Evolutionary conservation across 106 monocot genomes (phyloP).

Genomic region (Dioscorea alata): DNA sequence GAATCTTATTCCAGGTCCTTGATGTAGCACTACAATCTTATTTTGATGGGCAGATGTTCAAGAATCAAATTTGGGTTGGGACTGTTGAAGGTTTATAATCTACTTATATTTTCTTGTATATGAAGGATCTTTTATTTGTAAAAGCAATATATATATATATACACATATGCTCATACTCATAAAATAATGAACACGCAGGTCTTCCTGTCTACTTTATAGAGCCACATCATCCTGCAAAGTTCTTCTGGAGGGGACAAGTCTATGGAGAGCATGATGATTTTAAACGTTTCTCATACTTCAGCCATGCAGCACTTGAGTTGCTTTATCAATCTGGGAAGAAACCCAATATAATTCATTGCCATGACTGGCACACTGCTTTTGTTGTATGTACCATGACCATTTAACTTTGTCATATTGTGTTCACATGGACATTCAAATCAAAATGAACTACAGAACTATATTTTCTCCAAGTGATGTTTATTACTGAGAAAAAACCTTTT

Average conservation of each 20-base stretch:
- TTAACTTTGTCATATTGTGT: no score
- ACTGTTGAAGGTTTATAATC: slow-evolving; percentile 64
- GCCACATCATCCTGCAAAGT: slow-evolving; percentile 87
- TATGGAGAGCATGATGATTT: slow-evolving; percentile 96
- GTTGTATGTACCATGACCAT: slow-evolving; percentile 40
- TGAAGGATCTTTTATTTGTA: no score
- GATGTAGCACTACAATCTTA: slow-evolving; percentile 57
- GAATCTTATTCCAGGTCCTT: slow-evolving; percentile 45
- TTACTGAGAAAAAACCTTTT: no score
- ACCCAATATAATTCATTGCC: slow-evolving; percentile 95
- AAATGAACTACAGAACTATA: no score
- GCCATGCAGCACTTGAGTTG: slow-evolving; percentile 86
- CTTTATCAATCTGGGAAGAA: slow-evolving; percentile 69
- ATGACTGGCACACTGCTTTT: slow-evolving; percentile 98
- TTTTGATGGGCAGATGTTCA: slow-evolving; percentile 79
- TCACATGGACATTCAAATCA: no score
- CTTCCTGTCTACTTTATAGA: slow-evolving; percentile 95
- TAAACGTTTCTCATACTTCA: slow-evolving; percentile 85
- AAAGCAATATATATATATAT: no score
- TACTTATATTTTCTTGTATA: not conserved
- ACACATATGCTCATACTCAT: not conserved
- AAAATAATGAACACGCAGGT: slow-evolving; percentile 36
- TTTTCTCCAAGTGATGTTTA: no score
- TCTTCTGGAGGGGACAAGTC: slow-evolving; percentile 64
- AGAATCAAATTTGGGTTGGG: slow-evolving; percentile 90